A percentile compares a stretch with the other conserved stretches of the same genome.
Conservation (phyloP, 768 basidiomycete genomes). For the Nevesoporus exiguus region DNA sequence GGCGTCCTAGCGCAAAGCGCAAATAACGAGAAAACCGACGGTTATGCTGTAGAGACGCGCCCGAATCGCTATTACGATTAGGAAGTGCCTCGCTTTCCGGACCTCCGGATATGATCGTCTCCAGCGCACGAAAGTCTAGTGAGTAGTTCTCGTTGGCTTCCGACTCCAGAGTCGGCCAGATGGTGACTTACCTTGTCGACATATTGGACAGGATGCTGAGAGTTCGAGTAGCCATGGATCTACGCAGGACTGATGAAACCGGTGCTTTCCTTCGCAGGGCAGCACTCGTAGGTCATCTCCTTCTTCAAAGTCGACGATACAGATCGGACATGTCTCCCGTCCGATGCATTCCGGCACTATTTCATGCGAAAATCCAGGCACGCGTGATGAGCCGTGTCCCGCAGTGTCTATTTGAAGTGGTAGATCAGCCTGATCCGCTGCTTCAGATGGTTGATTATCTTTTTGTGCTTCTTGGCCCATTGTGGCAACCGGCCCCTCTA, state of each 20-base stretch:
- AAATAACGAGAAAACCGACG: slow-evolving; percentile 59
- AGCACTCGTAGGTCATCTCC: slow-evolving; percentile 89
- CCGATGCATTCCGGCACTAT: slow-evolving; percentile 63
- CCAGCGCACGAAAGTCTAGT: slow-evolving; percentile 58
- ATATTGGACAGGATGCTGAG: slow-evolving; percentile 88
- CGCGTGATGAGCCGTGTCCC: not conserved
- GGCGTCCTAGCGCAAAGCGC: slow-evolving; percentile 48
- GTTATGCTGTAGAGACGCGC: slow-evolving; percentile 26
- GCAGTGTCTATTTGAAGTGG: not conserved
- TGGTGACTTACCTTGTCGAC: slow-evolving; percentile 69
- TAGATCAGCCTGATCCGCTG: slow-evolving; percentile 4
- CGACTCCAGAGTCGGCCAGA: not conserved
- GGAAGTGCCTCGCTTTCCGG: slow-evolving; percentile 14
- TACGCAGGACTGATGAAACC: slow-evolving; percentile 87
- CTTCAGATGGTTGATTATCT: slow-evolving; percentile 3
- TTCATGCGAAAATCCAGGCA: slow-evolving; percentile 4
- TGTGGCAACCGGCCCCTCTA: not conserved
- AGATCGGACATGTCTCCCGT: slow-evolving; percentile 90
- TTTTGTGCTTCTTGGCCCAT: not conserved
- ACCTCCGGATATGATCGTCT: slow-evolving; percentile 49
- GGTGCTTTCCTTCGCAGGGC: slow-evolving; percentile 88
- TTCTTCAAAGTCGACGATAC: slow-evolving; percentile 90
- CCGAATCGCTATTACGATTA: slow-evolving; percentile 15
- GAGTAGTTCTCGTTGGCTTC: not conserved
- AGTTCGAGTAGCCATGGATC: slow-evolving; percentile 92